Conservation (phyloP, 305 asterid genomes). For the Fraxinus greggii region DNA sequence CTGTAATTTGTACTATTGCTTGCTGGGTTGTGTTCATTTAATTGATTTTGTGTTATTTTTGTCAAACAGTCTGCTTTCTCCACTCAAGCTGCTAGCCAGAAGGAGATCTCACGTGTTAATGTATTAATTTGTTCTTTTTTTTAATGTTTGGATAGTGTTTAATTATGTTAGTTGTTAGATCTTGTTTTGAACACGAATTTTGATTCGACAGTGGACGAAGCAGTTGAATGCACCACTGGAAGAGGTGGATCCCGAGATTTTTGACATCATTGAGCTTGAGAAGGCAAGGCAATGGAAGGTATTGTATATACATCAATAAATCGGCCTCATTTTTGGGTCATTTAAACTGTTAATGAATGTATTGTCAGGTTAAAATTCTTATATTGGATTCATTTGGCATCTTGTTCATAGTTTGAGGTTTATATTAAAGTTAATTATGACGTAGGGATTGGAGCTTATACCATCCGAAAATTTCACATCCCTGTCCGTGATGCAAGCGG, state of each 20-base stretch:
- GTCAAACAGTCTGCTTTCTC: slow-evolving; percentile 48
- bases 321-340: neutral
- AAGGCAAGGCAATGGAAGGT: slow-evolving; percentile 76
- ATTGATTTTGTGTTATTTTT: neutral
- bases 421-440: neutral
- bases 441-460: slow-evolving; percentile 71
- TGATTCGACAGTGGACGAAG: slow-evolving; percentile 52
- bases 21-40: neutral
- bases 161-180: slow-evolving; percentile 19
- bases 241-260: slow-evolving; percentile 56
- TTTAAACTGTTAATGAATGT: neutral
- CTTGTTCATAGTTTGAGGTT: neutral
- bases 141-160: neutral
- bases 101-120: slow-evolving; percentile 48
- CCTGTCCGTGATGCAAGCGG: slow-evolving; percentile 78
- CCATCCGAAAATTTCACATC: slow-evolving; percentile 85
- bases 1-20: neutral
- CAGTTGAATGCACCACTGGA: slow-evolving; percentile 64
- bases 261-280: slow-evolving; percentile 59
- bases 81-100: slow-evolving; percentile 42
- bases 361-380: neutral
- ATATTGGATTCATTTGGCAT: neutral
- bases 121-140: slow-evolving; percentile 24
- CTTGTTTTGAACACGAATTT: slow-evolving; percentile 22
- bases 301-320: neutral